phyloP scores from a whole-genome alignment of 768 basidiomycete species.

The Butyriboletus loyo region DNA sequence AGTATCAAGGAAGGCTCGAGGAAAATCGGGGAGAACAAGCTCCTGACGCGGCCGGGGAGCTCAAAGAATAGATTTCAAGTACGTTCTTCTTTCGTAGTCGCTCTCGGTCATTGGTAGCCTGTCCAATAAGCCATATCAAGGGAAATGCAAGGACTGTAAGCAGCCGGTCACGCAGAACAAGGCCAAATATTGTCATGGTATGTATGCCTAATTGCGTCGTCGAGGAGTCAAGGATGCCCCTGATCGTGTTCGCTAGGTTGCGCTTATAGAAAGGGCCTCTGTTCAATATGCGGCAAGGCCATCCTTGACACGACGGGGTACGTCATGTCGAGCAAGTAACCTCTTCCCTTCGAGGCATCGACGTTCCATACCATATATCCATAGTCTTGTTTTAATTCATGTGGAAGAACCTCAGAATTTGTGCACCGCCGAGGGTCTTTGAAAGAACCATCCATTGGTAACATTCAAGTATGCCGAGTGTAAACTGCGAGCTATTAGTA shows the following conservation, averaged over 20 bases:
- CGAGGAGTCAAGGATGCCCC: not conserved
- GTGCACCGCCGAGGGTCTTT: no score
- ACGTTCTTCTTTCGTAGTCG: slow-evolving; percentile 27
- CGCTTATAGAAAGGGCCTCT: slow-evolving; percentile 83
- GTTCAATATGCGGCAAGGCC: slow-evolving; percentile 84
- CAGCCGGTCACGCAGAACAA: slow-evolving; percentile 79
- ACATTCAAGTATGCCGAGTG: not conserved
- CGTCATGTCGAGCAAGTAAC: slow-evolving; percentile 79
- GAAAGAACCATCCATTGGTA: not conserved
- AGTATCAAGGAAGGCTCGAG: slow-evolving; percentile 79
- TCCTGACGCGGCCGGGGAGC: slow-evolving; percentile 63
- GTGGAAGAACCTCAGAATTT: not conserved
- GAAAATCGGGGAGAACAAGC: slow-evolving; percentile 84
- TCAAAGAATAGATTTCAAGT: slow-evolving; percentile 80
- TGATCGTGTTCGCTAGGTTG: slow-evolving; percentile 51
- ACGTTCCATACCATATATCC: slow-evolving; percentile 18
- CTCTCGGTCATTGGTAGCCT: not conserved
- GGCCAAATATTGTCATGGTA: slow-evolving; percentile 88
- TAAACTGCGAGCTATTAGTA: not conserved
- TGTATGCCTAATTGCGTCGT: slow-evolving; percentile 20
- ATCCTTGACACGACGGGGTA: slow-evolving; percentile 83
- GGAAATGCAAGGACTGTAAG: slow-evolving; percentile 87
- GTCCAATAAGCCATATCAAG: slow-evolving; percentile 67
- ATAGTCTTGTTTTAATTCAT: slow-evolving; percentile 12
- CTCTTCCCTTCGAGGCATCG: not conserved